These are phyloP conservation scores for Nicotiana rustica DNA, from an alignment of 305 asterid genomes.

Conservation along the genomic window DNA sequence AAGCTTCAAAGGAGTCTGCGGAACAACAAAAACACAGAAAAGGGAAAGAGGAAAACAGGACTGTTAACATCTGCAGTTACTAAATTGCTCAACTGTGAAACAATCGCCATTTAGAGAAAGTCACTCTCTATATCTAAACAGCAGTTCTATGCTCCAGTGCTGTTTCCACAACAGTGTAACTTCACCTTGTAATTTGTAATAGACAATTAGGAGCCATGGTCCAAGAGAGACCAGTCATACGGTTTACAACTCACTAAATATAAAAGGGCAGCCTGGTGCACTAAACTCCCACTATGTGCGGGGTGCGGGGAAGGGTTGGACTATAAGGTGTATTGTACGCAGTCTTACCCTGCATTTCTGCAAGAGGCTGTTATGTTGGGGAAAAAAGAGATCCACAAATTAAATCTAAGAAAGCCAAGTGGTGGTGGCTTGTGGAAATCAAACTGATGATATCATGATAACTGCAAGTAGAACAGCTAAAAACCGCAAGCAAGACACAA, in stretches of 20 bases:
- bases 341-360: too few species aligned
- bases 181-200: neutral
- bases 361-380: neutral
- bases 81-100: constrained; percentile 35
- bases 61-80: constrained; percentile 33
- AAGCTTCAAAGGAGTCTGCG: constrained; percentile 67
- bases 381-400: neutral
- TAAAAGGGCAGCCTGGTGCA: too few species aligned
- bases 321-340: too few species aligned
- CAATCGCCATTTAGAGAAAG: constrained; percentile 25
- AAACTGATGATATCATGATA: too few species aligned
- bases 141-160: constrained; percentile 26
- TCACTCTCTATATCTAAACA: constrained; percentile 26
- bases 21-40: constrained; percentile 41
- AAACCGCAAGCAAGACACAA: neutral
- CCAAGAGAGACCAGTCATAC: neutral
- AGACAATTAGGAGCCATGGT: constrained; percentile 20
- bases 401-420: constrained; percentile 3
- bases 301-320: too few species aligned
- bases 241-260: neutral
- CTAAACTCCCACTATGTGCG: too few species aligned
- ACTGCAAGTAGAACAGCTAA: neutral
- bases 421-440: neutral
- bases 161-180: constrained; percentile 25
- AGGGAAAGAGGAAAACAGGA: constrained; percentile 37